A percentile compares a stretch with the other conserved stretches of the same genome.
phyloP scores from a whole-genome alignment of 2,329 filamentous ascomycete genomes.

The Epichloe amarillans region DNA sequence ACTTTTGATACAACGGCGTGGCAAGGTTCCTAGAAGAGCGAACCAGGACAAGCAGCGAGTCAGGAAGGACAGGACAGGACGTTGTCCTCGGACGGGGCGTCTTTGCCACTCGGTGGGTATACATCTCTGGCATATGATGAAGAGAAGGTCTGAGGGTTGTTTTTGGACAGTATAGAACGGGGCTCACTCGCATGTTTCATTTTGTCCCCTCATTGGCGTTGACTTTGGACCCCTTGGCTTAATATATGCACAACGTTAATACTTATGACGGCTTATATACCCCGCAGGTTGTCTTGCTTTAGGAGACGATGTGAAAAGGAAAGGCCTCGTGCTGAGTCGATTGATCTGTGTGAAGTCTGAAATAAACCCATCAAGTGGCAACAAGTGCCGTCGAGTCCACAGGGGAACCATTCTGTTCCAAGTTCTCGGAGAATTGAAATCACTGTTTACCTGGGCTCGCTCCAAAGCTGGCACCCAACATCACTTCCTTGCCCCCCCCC shows the following conservation, averaged over 20 bases:
- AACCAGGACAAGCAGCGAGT: neutral
- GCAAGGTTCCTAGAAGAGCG: neutral
- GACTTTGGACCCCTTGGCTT: neutral
- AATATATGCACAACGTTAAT: constrained; percentile 1
- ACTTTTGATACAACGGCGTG: constrained; percentile 2
- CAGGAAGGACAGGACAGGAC: neutral
- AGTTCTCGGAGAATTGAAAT: neutral
- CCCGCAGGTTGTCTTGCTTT: neutral
- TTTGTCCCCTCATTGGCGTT: neutral
- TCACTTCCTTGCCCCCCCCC: neutral
- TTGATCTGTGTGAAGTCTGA: neutral
- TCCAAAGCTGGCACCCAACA: neutral
- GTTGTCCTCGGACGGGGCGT: neutral
- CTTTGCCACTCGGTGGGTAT: neutral
- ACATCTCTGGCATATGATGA: neutral
- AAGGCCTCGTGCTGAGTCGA: too few relatives aligned
- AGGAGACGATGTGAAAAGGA: neutral
- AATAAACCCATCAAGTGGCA: neutral
- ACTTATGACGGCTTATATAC: too few relatives aligned
- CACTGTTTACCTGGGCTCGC: neutral
- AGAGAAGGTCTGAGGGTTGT: neutral
- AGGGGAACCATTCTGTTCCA: neutral
- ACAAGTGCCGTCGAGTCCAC: neutral
- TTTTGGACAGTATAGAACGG: neutral
- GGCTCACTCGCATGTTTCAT: neutral